Evolutionary conservation across 108 stramenopile genomes (phyloP).

Genomic region (Pseudonitzschia multiseries): DNA sequence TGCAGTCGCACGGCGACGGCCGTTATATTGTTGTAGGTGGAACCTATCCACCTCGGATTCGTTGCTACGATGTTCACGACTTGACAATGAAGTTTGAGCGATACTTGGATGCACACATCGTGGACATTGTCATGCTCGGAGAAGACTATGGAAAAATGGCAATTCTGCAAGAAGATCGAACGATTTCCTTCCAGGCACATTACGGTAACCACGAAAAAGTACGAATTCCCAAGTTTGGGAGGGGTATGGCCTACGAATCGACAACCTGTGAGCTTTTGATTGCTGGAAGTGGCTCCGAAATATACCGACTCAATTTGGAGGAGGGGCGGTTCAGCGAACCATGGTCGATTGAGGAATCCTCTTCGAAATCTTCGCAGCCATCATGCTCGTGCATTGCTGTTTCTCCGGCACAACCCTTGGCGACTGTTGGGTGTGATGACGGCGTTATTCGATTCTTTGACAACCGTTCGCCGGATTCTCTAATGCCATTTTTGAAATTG

Average conservation of each 20-base stretch:
- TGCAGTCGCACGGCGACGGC: constrained; percentile 80
- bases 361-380: constrained; percentile 25
- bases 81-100: constrained; percentile 99
- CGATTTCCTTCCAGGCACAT: constrained; percentile 95
- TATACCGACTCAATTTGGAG: constrained; percentile 95
- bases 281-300: constrained; percentile 74
- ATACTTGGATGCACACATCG: constrained; percentile 90
- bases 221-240: constrained; percentile 94
- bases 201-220: constrained; percentile 92
- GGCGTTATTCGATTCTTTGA: constrained; percentile 92
- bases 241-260: constrained; percentile 92
- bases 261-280: constrained; percentile 89
- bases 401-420: constrained; percentile 67
- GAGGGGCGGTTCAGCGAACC: constrained; percentile 94
- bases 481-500: constrained; percentile 76
- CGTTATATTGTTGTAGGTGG: constrained; percentile 91
- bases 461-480: constrained; percentile 70
- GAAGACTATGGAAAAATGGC: constrained; percentile 50
- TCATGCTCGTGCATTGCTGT: constrained; percentile 64
- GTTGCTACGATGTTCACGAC: constrained; percentile 93
- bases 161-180: constrained; percentile 95
- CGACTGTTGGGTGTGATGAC: constrained; percentile 87
- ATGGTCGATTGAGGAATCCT: constrained; percentile 48
- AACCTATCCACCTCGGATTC: constrained; percentile 92
- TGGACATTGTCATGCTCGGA: constrained; percentile 79